Percentiles rank a stretch among this genome's conserved stretches.
Conservation (phyloP, 306 rosid genomes). For the Macrotyloma uniflorum region DNA sequence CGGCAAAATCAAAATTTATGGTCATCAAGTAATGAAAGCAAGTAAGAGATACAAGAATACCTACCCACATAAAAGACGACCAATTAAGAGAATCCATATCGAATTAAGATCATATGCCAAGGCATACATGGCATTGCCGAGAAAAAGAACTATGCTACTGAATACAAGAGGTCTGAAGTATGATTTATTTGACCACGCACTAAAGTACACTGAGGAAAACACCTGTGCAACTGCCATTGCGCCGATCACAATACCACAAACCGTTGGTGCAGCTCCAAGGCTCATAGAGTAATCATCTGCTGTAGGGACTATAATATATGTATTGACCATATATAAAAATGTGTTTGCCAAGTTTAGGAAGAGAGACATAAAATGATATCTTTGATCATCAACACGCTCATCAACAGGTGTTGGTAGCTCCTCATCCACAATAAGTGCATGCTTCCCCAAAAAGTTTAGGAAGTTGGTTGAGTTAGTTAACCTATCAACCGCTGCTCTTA, state of each 20-base stretch:
- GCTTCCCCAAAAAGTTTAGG: conserved; percentile 83
- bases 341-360: conserved; percentile 78
- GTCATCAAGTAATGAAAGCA: conserved; percentile 19
- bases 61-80: conserved; percentile 90
- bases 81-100: conserved; percentile 78
- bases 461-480: conserved; percentile 82
- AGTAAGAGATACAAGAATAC: conserved; percentile 36
- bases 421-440: conserved; percentile 88
- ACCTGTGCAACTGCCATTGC: conserved; percentile 97
- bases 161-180: conserved; percentile 89
- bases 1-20: not conserved
- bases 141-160: conserved; percentile 77
- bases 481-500: conserved; percentile 84
- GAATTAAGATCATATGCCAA: conserved; percentile 80
- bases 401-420: conserved; percentile 70
- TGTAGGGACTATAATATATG: conserved; percentile 90
- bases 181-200: conserved; percentile 93
- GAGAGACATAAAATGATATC: conserved; percentile 80
- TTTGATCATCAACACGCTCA: conserved; percentile 63
- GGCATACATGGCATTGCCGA: conserved; percentile 76
- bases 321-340: conserved; percentile 91
- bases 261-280: conserved; percentile 95
- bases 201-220: conserved; percentile 88
- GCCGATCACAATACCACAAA: conserved; percentile 92
- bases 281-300: conserved; percentile 90